Evolutionary conservation across 1,284 basidiomycete genomes (phyloP), one percentile per base, ranked within the genome.

Genomic region (Ganoderma boninense): DNA sequence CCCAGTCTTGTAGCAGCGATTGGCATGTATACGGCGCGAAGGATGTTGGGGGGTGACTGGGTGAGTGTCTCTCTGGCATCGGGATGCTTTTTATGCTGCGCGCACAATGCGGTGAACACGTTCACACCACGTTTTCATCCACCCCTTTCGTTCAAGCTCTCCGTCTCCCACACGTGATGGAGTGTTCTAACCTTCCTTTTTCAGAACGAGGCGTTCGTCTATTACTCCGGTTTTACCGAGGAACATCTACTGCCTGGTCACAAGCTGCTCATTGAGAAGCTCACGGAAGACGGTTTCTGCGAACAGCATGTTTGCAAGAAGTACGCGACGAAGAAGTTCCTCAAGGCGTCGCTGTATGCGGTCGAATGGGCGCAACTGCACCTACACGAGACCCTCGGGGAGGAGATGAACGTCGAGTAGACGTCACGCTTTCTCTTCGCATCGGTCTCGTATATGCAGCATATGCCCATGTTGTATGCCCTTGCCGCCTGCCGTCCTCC

Each of bases 291-390:
- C 1, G 90, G 90, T 72, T 99, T 99, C 81, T 88, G 92, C 52
- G 87, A 90, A 68, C 92, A 94, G 77, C 97, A 97, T 82, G 94
- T 98, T 43, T 98, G 91, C 89, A 94, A 94, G 86, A 99, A 99
- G 86, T 99, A 99, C 82, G 91, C 96, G 66, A 92, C 95, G 88
- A 97, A 97, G 90, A 96, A 97, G 85, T 98, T 97, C 89, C 89
- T 98, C 79, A 95, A 97, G 82, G 97, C 92, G 29, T 91, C 92
- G 16, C 79, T 88, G 52, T 94, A 89, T 77, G 92, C 92, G 57
- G 85, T 92, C 75, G 87, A 92, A 66, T 92, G 90, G 90, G 91
- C 92, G 69, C 79, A 78, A 77, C 77, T 69, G 44, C 77, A 82
- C 73, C 65, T 77, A 62, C 74, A 78, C 60, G 76, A 76, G 77